phyloP scores from a whole-genome alignment of 2,329 filamentous ascomycete genomes.

The Trichophyton schoenleinii region DNA sequence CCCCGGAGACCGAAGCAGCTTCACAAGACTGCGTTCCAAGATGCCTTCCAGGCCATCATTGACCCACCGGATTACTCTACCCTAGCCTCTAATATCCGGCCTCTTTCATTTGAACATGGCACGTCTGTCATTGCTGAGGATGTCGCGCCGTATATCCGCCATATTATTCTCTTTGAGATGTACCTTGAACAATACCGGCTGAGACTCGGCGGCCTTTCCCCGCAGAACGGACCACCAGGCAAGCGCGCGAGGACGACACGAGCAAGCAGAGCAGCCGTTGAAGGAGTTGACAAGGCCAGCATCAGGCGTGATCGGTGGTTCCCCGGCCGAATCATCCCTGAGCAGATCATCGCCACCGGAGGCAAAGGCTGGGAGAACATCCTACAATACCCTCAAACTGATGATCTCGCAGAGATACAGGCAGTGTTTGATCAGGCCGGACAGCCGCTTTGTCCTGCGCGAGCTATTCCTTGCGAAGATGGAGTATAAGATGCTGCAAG shows the following conservation, averaged over 20 bases:
- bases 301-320: constrained; percentile 66
- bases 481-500: background rate
- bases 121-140: constrained; percentile 56
- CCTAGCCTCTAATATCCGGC: constrained; percentile 23
- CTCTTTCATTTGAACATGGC: constrained; percentile 66
- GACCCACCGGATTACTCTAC: constrained; percentile 25
- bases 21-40: constrained; percentile 30
- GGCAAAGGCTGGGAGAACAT: constrained; percentile 30
- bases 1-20: constrained; percentile 16
- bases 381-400: constrained; percentile 12
- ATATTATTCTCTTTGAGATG: constrained; percentile 66
- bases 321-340: constrained; percentile 45
- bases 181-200: constrained; percentile 56
- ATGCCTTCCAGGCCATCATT: constrained; percentile 43
- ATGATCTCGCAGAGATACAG: background rate
- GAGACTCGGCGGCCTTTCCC: constrained; percentile 49
- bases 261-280: constrained; percentile 61
- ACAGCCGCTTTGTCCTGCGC: background rate
- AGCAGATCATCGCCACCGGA: constrained; percentile 54
- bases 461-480: background rate
- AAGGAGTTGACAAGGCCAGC: constrained; percentile 55
- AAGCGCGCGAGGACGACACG: constrained; percentile 60
- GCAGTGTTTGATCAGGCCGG: background rate
- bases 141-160: constrained; percentile 78
- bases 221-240: constrained; percentile 40